These are phyloP conservation scores for Lachnum nothofagi DNA, from an alignment of 2,329 filamentous ascomycete species.

Conservation along the genomic window DNA sequence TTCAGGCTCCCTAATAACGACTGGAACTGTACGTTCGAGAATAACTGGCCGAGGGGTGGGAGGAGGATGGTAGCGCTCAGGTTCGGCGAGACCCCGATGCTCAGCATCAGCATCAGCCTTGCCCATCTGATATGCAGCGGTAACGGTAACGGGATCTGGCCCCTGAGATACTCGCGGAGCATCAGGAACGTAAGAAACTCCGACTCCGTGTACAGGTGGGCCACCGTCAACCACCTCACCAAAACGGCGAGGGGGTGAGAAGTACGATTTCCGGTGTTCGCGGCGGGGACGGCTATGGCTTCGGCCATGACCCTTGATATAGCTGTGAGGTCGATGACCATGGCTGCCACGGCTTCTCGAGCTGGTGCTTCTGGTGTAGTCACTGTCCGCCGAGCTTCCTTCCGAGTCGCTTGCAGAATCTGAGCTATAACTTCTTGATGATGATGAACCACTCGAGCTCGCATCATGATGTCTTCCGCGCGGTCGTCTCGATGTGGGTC, in stretches of 20 bases:
- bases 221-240: neutral
- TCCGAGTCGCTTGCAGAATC: conserved; percentile 12
- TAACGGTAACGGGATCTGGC: conserved; percentile 16
- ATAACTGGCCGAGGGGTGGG: conserved; percentile 10
- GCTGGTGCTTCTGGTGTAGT: conserved; percentile 11
- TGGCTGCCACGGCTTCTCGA: conserved; percentile 5
- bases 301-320: conserved; percentile 10
- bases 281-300: conserved; percentile 20
- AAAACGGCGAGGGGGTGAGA: conserved; percentile 17
- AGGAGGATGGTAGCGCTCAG: conserved; percentile 8
- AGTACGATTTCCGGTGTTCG: conserved; percentile 18
- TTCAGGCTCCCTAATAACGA: neutral
- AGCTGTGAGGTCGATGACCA: conserved; percentile 6
- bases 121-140: conserved; percentile 26
- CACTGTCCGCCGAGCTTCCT: conserved; percentile 14
- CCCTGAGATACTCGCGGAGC: conserved; percentile 16
- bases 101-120: conserved; percentile 26
- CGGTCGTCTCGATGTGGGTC: neutral
- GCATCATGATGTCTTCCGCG: conserved; percentile 6
- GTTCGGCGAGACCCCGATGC: conserved; percentile 15
- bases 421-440: conserved; percentile 1
- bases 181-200: conserved; percentile 18
- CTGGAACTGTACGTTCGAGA: conserved; percentile 1
- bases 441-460: conserved; percentile 12
- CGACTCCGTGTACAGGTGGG: neutral